Evolutionary conservation across 1,139 yeast species (phyloP).

Genomic region (Candida sp.): DNA sequence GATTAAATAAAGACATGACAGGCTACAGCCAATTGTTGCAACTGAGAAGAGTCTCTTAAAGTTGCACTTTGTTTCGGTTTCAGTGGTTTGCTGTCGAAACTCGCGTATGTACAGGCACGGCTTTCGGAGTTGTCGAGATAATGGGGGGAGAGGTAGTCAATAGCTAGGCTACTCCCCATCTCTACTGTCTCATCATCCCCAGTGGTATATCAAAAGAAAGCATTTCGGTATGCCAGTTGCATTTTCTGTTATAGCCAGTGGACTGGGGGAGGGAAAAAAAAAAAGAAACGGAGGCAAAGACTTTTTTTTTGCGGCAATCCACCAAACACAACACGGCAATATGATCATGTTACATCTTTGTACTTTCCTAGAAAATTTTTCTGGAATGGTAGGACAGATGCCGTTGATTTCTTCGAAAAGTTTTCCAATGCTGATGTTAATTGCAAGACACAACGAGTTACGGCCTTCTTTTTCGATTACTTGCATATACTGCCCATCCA

Average conservation of each 20-base stretch:
- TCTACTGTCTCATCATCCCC: too few species aligned
- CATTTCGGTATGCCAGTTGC: not conserved
- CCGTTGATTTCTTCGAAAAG: not conserved
- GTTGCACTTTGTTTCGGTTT: too few species aligned
- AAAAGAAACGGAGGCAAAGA: not conserved
- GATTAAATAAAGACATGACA: too few species aligned
- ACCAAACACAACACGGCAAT: not conserved
- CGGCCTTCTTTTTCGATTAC: not conserved
- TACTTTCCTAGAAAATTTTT: conserved; percentile 1
- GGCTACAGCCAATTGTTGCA: too few species aligned
- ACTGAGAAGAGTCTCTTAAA: too few species aligned
- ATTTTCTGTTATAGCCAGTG: not conserved
- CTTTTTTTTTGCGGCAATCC: conserved; percentile 4
- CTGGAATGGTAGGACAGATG: not conserved
- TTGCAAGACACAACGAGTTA: conserved; percentile 2
- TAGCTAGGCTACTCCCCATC: too few species aligned
- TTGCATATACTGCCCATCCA: not conserved
- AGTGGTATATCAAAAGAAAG: too few species aligned
- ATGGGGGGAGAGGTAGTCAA: too few species aligned
- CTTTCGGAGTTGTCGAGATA: too few species aligned
- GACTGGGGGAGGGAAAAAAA: not conserved
- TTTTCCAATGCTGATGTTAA: not conserved
- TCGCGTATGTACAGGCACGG: too few species aligned
- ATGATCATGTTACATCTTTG: not conserved
- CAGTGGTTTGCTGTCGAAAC: too few species aligned